phyloP scores from a whole-genome alignment of 768 basidiomycete species.

The Rhizopogon vulgaris region DNA sequence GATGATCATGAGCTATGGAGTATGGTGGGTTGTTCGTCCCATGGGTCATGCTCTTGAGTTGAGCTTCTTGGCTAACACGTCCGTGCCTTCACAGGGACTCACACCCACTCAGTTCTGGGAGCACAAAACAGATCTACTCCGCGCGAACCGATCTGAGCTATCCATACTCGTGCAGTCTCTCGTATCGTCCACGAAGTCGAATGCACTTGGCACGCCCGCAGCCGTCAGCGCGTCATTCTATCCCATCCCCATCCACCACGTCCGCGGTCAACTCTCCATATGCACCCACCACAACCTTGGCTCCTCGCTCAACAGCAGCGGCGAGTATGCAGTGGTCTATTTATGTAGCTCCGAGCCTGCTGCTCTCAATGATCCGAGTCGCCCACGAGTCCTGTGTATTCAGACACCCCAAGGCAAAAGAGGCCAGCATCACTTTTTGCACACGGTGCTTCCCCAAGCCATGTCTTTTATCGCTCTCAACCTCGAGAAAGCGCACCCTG shows the following conservation, averaged over 20 bases:
- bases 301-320: neutral
- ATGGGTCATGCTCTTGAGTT: neutral
- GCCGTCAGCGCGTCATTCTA: neutral
- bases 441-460: slow-evolving; percentile 41
- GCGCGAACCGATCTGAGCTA: slow-evolving; percentile 42
- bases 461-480: slow-evolving; percentile 39
- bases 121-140: slow-evolving; percentile 44
- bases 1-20: slow-evolving; percentile 94
- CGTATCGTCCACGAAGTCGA: neutral
- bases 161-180: slow-evolving; percentile 23
- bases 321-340: slow-evolving; percentile 12
- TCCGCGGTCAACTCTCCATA: slow-evolving; percentile 38
- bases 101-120: slow-evolving; percentile 71
- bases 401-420: slow-evolving; percentile 40
- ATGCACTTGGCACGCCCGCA: neutral
- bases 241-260: slow-evolving; percentile 15
- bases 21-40: slow-evolving; percentile 39
- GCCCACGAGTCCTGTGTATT: slow-evolving; percentile 16
- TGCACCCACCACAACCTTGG: slow-evolving; percentile 26
- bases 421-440: slow-evolving; percentile 45
- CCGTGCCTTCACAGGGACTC: slow-evolving; percentile 49
- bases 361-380: neutral
- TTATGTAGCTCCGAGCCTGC: slow-evolving; percentile 6
- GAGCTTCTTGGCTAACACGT: neutral
- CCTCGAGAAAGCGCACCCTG: slow-evolving; percentile 27